Evolutionary conservation across 2,329 filamentous ascomycete species (phyloP), one percentile per base, ranked within the genome.

Genomic region (Leptosphaerulina australis): DNA sequence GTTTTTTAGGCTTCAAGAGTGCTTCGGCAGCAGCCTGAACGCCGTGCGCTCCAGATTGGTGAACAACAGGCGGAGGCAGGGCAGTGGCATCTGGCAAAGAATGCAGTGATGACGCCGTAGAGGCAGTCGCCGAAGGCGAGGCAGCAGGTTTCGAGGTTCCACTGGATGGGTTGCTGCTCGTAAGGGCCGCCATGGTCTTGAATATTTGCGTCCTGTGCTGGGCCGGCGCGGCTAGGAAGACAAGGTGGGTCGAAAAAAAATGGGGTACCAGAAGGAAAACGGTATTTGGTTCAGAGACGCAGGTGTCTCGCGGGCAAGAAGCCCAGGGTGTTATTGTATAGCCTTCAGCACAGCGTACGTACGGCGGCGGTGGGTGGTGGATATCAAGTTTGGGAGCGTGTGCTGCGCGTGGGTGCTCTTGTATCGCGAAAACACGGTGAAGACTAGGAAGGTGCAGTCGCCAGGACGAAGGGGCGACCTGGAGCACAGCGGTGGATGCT

Each of bases 301-400:
- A 66, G 57, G 68, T 69, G 69, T 72, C 70, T 72, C 70, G 59
- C 59, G 68, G 71, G 70, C 71, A 65, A 64, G 63, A 60, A 68
- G 71, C 71, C 71, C 71, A 67, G 67, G 55, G 37, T 60, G 59
- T 66, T 70, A 69, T 66, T 68, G 63, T 53, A 68, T 48, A 44
- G 58, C 65, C 59, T 68, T 66, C 70, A 73, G 69, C 69, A 71
- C 64, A 55, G 70, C 62, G 60, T 60, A 67, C 47, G 62, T 57
- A 58, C 63, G 58, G 53, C 60, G 53, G 39, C 61, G 59, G 47
- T 55, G 53, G 46, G 66, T 51, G 56, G 60, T 65, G 62, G 66
- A 66, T 55, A 70, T 58, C 18, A 68, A 51, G 50, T 67, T 67
- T 9, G 63, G 64, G 22, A 69, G 64, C 26, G 48, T 51, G 41